Percentiles rank a stretch among this genome's conserved stretches.
Conservation (phyloP, 768 basidiomycete species). For the Candolleomyces efflorescens region DNA sequence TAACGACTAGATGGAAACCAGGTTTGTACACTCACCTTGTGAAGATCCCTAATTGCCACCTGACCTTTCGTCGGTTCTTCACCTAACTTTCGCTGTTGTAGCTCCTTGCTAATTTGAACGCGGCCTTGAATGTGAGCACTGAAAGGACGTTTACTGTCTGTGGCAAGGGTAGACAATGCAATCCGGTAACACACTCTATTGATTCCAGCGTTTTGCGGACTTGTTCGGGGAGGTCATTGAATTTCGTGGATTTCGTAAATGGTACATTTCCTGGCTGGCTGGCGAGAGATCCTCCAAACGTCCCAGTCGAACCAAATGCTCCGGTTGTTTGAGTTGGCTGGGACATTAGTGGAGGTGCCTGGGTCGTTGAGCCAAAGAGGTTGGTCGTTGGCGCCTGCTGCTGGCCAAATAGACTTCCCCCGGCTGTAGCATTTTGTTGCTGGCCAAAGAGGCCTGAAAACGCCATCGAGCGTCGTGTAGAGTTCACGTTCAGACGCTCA, state of each 20-base stretch:
- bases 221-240: constrained; percentile 77
- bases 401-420: constrained; percentile 26
- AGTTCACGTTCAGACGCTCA: too few relatives aligned
- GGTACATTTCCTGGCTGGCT: constrained; percentile 28
- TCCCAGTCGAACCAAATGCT: constrained; percentile 8
- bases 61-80: constrained; percentile 72
- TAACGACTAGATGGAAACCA: background rate
- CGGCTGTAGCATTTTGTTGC: constrained; percentile 17
- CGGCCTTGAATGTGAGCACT: constrained; percentile 74
- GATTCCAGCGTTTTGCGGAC: constrained; percentile 59
- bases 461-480: too few relatives aligned
- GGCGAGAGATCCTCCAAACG: constrained; percentile 4
- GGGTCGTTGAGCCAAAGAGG: constrained; percentile 31
- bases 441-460: constrained; percentile 25
- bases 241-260: constrained; percentile 61
- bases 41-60: constrained; percentile 60
- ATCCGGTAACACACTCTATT: constrained; percentile 54
- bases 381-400: constrained; percentile 16
- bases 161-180: background rate
- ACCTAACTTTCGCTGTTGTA: constrained; percentile 72
- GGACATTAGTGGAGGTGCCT: constrained; percentile 13
- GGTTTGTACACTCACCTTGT: constrained; percentile 44
- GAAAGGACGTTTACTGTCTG: constrained; percentile 9
- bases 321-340: constrained; percentile 10
- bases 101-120: constrained; percentile 74